phyloP scores from a whole-genome alignment of 2,329 filamentous ascomycete species.

The Epichloe bromicola region DNA sequence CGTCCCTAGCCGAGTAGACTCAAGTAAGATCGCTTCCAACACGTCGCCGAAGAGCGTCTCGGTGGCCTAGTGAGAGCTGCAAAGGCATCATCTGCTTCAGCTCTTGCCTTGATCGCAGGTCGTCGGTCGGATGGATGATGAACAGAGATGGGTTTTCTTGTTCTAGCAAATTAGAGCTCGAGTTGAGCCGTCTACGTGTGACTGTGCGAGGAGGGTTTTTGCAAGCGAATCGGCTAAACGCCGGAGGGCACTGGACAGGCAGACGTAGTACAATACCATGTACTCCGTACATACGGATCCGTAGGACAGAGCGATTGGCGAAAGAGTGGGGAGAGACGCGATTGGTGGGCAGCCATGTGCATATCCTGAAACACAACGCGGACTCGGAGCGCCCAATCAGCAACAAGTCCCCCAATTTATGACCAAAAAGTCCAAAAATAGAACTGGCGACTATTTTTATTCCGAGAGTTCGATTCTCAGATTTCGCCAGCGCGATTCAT shows the following conservation, averaged over 20 bases:
- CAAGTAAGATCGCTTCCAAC: slow-evolving; percentile 1
- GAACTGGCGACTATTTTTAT: background rate
- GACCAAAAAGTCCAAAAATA: slow-evolving; percentile 11
- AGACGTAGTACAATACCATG: background rate
- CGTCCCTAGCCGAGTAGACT: background rate
- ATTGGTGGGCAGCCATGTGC: slow-evolving; percentile 9
- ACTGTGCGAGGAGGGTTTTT: background rate
- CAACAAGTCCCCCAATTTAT: background rate
- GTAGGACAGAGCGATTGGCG: background rate
- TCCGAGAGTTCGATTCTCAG: background rate
- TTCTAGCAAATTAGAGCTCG: background rate
- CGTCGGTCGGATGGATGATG: background rate
- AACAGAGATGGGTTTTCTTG: background rate
- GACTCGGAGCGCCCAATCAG: slow-evolving; percentile 8
- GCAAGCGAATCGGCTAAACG: slow-evolving; percentile 1
- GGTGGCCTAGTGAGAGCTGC: slow-evolving; percentile 1
- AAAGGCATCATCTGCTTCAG: slow-evolving; percentile 5
- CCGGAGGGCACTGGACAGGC: background rate
- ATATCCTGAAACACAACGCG: slow-evolving; percentile 13
- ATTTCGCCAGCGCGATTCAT: background rate
- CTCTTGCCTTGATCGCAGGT: background rate
- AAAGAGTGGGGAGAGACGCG: background rate
- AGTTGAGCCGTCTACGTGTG: background rate
- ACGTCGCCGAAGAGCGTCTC: slow-evolving; percentile 5
- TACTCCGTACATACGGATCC: too few relatives aligned